A percentile compares a stretch with the other conserved stretches of the same genome.
Evolutionary conservation across 2,329 filamentous ascomycete species (phyloP).

Genomic region (Bimuria novae-zelandiae): DNA sequence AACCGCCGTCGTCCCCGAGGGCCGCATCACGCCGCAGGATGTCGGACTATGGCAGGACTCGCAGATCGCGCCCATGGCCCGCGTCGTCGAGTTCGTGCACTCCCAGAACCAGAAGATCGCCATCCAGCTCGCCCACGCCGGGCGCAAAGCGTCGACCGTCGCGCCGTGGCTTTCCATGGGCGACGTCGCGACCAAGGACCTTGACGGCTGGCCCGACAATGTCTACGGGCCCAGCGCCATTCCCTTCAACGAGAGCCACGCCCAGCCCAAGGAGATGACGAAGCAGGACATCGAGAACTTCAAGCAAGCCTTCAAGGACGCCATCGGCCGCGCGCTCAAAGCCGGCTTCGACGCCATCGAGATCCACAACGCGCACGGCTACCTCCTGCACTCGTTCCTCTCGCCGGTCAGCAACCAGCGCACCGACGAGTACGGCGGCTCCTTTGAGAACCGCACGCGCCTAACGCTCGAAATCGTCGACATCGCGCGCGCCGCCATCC

Average conservation of each 20-base stretch:
- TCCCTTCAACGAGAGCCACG: constrained; percentile 65
- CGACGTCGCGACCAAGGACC: constrained; percentile 59
- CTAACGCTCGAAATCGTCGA: constrained; percentile 71
- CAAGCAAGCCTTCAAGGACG: constrained; percentile 65
- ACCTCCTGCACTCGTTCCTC: constrained; percentile 72
- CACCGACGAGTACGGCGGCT: constrained; percentile 69
- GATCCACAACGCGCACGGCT: constrained; percentile 80
- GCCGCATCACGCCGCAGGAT: constrained; percentile 82
- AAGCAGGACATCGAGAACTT: constrained; percentile 68
- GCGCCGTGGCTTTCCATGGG: constrained; percentile 66
- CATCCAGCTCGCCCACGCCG: constrained; percentile 82
- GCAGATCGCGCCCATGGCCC: constrained; percentile 73
- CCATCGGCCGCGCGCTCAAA: constrained; percentile 58
- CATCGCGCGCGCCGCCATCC: constrained; percentile 64
- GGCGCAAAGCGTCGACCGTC: constrained; percentile 64
- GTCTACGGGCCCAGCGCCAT: constrained; percentile 63
- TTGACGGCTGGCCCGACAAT: constrained; percentile 60
- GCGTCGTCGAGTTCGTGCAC: constrained; percentile 78
- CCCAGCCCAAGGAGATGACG: constrained; percentile 69
- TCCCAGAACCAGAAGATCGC: constrained; percentile 76
- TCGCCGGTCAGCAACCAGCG: constrained; percentile 72
- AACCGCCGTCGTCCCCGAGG: constrained; percentile 73
- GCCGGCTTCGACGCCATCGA: constrained; percentile 80
- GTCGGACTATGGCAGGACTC: constrained; percentile 81
- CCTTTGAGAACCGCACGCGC: constrained; percentile 72